Base-by-base conservation (phyloP, 179 eudicot genomes). In the Actinidia polygama region DNA sequence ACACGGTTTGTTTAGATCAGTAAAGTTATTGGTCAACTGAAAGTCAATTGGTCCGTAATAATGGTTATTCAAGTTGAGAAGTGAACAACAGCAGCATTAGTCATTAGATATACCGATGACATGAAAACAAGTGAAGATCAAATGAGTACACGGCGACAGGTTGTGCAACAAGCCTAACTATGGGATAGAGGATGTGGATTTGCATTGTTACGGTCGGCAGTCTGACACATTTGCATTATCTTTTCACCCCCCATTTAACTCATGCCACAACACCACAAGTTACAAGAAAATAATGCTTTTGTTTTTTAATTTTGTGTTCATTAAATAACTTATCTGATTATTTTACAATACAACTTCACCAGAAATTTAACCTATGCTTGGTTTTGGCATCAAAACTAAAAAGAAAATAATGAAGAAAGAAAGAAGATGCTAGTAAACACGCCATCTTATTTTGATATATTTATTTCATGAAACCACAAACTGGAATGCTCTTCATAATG, bases 191-290 rank as follows among this genome's bases (percentile, higher is more conserved):
- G 80, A 61, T 46, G 46, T 11, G 68, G 21, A 49, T 11, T 5
- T 24, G 71, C 70, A 24, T 21, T 14, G 51, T 77, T 46, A 61
- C 23, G 21, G 40, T 18, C 6, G 53, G 55, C 70, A 61, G 55
- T 11, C 80, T 77, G 70, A 44, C n/a, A 14, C n/a, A 59, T 46
- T 23, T 47, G 15, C 15, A 21, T 61, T 55, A 44, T 62, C 44
- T 78, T 62, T 61, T 78, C 40, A 61, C 71, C 54, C 62, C 14
- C 72, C 15, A 47, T 26, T 75, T 75, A 75, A 54, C 46, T 7
- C 67, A 26, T 54, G n/a, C 23, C 9, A 14, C 51, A 76, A 30
- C 53, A 76, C 36, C 26, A 36, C 15, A 36, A 58, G 16, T 15
- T 75, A 15, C 21, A 24, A 63, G 44, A 8, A 47, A 23, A 50